Base-by-base conservation (phyloP, 1,139 yeast genomes). In the Protomyces macrosporus region DNA sequence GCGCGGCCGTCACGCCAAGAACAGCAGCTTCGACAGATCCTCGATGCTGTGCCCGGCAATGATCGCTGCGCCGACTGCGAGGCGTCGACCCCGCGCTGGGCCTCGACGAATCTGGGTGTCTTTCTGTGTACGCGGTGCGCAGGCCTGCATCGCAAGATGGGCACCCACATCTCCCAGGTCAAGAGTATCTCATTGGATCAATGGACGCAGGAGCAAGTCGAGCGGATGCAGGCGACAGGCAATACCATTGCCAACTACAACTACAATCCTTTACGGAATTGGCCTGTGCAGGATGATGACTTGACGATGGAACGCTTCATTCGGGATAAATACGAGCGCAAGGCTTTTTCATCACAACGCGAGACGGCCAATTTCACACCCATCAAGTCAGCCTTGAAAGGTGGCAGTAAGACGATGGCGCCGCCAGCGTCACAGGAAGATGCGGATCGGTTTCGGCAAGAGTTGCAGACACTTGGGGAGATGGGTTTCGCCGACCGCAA, bases 151-250 rank as follows among this genome's bases (percentile, higher is more conserved):
- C 78, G 88, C 70, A 79, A 83, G 60, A 74, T 87, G 66, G 88
- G 88, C 0, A 73, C 82, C 0, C 82, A 81, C 66, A 74, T 86
- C 3, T 84, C 90, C 9, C 79, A 79, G 66, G 86, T 87, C 4
- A 83, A 87, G 68, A 85, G 90, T 0, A 75, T 88, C 65, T 84
- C 91, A 1, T 77, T 87, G 71, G 95, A 88, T 70, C 75, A 71
- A 3, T 84, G 88, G 88, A 68, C 77, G 0, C 68, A 70, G 3
- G 79, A 77, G 39, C 83, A 84, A 70, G 73, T 84, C 35, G 77
- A 75, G 67, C 73, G 73, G 56, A 75, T 77, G 68, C 82, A 85
- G 84, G 83, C 83, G 70, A 75, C 81, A 16, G 79, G 71, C 36
- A 69, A 69, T 53, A 77, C 66, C 73, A 77, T 64, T 78, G 76